Conservation (phyloP, 768 basidiomycete genomes). For the Leccinum disarticulatum region DNA sequence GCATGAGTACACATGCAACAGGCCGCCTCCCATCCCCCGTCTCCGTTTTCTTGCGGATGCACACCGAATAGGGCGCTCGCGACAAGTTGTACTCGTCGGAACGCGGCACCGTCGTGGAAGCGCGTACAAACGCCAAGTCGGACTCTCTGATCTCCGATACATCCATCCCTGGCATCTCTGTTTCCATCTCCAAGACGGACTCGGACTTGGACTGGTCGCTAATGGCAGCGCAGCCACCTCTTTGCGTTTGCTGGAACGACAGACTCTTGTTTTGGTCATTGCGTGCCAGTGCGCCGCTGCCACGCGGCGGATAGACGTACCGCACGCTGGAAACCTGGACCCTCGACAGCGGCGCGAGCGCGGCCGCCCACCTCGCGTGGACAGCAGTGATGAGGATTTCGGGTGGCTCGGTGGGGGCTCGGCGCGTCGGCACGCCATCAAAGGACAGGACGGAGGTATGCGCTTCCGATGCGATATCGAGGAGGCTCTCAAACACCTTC, state of each 20-base stretch:
- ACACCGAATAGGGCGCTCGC: slow-evolving; percentile 22
- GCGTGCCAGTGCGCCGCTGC: neutral
- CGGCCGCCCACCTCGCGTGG: slow-evolving; percentile 10
- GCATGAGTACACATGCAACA: slow-evolving; percentile 18
- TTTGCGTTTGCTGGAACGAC: neutral
- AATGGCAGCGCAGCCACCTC: no score
- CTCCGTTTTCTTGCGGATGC: slow-evolving; percentile 12
- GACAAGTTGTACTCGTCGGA: slow-evolving; percentile 22
- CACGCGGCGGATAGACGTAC: slow-evolving; percentile 7
- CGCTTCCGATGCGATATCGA: neutral
- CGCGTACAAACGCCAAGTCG: slow-evolving; percentile 16
- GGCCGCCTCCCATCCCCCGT: neutral
- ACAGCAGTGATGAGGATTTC: slow-evolving; percentile 11
- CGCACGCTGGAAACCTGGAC: slow-evolving; percentile 2
- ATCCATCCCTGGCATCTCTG: neutral
- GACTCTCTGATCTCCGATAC: slow-evolving; percentile 11
- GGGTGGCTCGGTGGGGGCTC: slow-evolving; percentile 8
- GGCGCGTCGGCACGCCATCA: neutral
- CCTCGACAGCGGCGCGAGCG: slow-evolving; percentile 9
- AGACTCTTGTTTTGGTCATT: neutral
- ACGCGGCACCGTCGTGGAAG: slow-evolving; percentile 12
- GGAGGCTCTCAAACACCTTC: slow-evolving; percentile 12
- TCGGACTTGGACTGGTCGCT: neutral
- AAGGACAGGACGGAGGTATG: neutral
- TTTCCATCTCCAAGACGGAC: neutral